These are phyloP conservation scores for Colletotrichum camelliae DNA, from an alignment of 2,329 filamentous ascomycete species.

Conservation along the genomic window DNA sequence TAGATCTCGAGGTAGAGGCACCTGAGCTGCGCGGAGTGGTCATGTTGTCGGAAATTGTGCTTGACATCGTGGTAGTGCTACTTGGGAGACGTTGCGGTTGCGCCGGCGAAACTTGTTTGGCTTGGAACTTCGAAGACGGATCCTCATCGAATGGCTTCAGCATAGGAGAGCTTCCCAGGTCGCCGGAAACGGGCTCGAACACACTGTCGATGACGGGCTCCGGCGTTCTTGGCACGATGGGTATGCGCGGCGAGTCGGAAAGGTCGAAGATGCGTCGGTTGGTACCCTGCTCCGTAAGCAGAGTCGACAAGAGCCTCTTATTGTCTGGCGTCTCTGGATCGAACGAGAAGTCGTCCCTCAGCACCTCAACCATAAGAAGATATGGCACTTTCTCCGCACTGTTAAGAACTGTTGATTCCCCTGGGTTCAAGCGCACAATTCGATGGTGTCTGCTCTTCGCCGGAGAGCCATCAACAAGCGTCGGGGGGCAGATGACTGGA, in stretches of 20 bases:
- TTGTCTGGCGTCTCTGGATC: constrained; percentile 78
- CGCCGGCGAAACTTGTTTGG: constrained; percentile 33
- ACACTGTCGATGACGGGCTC: constrained; percentile 71
- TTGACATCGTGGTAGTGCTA: constrained; percentile 63
- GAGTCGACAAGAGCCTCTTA: constrained; percentile 63
- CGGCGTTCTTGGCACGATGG: constrained; percentile 41
- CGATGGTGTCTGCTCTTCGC: constrained; percentile 80
- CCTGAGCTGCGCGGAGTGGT: constrained; percentile 73
- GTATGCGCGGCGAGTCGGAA: constrained; percentile 67
- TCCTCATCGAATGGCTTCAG: constrained; percentile 62
- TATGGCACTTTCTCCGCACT: constrained; percentile 88
- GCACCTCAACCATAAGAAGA: constrained; percentile 82
- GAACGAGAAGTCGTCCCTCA: constrained; percentile 84
- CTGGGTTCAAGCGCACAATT: constrained; percentile 82
- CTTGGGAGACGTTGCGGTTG: constrained; percentile 63
- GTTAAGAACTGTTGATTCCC: constrained; percentile 84
- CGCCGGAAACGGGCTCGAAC: constrained; percentile 81
- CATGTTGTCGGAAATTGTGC: constrained; percentile 62
- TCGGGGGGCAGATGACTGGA: constrained; percentile 80
- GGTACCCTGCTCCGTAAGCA: constrained; percentile 62
- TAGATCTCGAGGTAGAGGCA: constrained; percentile 70
- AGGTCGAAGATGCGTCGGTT: constrained; percentile 71
- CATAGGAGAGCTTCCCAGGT: constrained; percentile 76
- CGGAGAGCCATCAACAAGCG: constrained; percentile 74
- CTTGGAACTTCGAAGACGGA: constrained; percentile 19